phyloP scores from a whole-genome alignment of 2,329 filamentous ascomycete genomes.

The Chlorencoelia australis region DNA sequence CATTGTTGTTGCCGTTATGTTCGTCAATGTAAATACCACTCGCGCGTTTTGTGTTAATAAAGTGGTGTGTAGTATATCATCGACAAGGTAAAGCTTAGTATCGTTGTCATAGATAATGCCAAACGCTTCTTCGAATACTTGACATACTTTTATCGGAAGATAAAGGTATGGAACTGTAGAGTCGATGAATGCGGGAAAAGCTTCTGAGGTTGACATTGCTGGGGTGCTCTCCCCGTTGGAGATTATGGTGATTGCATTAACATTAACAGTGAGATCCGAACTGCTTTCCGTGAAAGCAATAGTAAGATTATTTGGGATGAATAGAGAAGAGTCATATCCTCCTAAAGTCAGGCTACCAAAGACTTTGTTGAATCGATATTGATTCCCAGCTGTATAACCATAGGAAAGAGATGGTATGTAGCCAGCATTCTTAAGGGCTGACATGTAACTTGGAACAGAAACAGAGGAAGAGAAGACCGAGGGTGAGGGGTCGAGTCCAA shows the following conservation, averaged over 20 bases:
- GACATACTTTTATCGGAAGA: constrained; percentile 29
- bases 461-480: constrained; percentile 14
- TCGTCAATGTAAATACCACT: constrained; percentile 29
- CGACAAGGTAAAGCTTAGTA: constrained; percentile 29
- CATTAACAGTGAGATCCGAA: constrained; percentile 29
- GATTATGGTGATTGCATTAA: constrained; percentile 27
- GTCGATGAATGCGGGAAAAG: constrained; percentile 26
- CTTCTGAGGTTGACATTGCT: constrained; percentile 9
- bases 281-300: constrained; percentile 30
- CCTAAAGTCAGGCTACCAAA: constrained; percentile 20
- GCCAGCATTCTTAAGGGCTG: constrained; percentile 29
- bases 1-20: constrained; percentile 21
- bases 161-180: constrained; percentile 32
- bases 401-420: constrained; percentile 33
- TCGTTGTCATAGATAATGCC: constrained; percentile 28
- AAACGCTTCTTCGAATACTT: constrained; percentile 28
- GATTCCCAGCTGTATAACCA: constrained; percentile 34
- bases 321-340: constrained; percentile 33
- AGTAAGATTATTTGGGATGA: constrained; percentile 29
- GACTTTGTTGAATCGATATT: constrained; percentile 26
- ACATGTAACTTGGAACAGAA: constrained; percentile 28
- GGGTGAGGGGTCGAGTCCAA: constrained; percentile 17
- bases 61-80: constrained; percentile 18
- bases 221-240: constrained; percentile 7
- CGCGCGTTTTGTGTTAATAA: constrained; percentile 24